phyloP scores from a whole-genome alignment of 1,139 yeast species.

The Barnettozyma hawaiiensis region DNA sequence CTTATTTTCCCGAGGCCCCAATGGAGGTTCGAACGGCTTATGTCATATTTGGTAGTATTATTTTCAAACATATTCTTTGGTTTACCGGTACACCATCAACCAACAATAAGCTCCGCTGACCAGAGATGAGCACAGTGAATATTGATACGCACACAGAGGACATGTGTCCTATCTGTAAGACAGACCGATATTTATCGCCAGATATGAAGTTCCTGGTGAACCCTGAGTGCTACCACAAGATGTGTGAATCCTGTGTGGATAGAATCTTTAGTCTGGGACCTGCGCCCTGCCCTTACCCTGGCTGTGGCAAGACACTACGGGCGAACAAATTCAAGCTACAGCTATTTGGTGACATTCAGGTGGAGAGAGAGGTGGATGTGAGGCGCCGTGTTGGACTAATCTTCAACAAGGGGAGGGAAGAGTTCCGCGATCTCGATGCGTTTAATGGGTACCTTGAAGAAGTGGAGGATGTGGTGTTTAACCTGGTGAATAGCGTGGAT shows the following conservation, averaged over 20 bases:
- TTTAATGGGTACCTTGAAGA: conserved; percentile 79
- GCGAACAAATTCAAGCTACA: conserved; percentile 89
- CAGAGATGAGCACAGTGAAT: conserved; percentile 1
- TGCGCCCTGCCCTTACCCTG: conserved; percentile 92
- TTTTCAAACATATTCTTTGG: too few species aligned
- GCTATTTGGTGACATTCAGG: conserved; percentile 81
- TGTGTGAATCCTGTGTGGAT: conserved; percentile 95
- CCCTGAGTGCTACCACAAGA: conserved; percentile 96
- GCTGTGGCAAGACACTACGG: conserved; percentile 81
- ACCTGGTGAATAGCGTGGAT: conserved; percentile 65
- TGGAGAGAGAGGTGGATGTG: conserved; percentile 89
- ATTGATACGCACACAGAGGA: conserved; percentile 38
- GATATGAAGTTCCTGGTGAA: conserved; percentile 88
- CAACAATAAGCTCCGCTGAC: not conserved
- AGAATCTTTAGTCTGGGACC: conserved; percentile 92
- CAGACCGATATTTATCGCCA: conserved; percentile 90
- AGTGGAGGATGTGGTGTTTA: conserved; percentile 76
- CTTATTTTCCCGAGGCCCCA: too few species aligned
- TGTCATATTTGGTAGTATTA: not conserved
- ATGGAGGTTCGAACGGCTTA: not conserved
- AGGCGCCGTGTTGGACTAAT: conserved; percentile 72
- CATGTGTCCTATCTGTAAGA: conserved; percentile 97
- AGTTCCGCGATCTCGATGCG: conserved; percentile 53
- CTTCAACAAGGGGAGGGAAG: conserved; percentile 76
- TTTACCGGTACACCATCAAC: too few species aligned